Percentiles rank a stretch among this genome's conserved stretches.
Evolutionary conservation across 2,329 filamentous ascomycete genomes (phyloP).

Genomic region (Pseudogymnoascus sp.): DNA sequence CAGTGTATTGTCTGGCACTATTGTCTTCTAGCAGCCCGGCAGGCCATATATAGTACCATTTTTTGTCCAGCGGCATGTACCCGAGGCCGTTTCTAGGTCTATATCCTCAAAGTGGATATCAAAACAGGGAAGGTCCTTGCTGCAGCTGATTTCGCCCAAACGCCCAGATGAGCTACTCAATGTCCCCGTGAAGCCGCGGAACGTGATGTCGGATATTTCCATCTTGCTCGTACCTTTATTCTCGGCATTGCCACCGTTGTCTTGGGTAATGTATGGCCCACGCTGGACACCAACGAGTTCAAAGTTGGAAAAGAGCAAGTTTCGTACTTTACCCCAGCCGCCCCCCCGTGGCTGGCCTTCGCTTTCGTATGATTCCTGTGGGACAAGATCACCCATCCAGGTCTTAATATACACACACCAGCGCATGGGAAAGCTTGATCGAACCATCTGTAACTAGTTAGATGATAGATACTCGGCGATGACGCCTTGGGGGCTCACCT

Average conservation of each 20-base stretch:
- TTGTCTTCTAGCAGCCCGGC: not conserved
- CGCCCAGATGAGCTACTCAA: constrained; percentile 27
- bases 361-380: constrained; percentile 41
- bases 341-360: constrained; percentile 40
- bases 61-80: not conserved
- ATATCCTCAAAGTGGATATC: constrained; percentile 40
- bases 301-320: constrained; percentile 45
- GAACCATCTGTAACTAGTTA: not conserved
- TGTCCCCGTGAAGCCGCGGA: constrained; percentile 44
- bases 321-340: constrained; percentile 45
- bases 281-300: constrained; percentile 36
- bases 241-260: constrained; percentile 42
- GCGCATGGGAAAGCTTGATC: constrained; percentile 27
- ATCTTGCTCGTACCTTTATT: constrained; percentile 42
- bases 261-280: constrained; percentile 38
- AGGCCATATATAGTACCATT: not conserved
- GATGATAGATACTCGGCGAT: not conserved
- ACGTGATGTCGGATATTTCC: constrained; percentile 40
- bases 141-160: constrained; percentile 39
- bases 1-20: not conserved
- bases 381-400: constrained; percentile 42
- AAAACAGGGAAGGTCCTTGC: constrained; percentile 40
- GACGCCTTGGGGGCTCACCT: constrained; percentile 35
- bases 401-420: constrained; percentile 48
- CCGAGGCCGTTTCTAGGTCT: constrained; percentile 18